Evolutionary conservation across 805 yeast genomes (phyloP).

Genomic region (Teunomyces barrocoloradensis): DNA sequence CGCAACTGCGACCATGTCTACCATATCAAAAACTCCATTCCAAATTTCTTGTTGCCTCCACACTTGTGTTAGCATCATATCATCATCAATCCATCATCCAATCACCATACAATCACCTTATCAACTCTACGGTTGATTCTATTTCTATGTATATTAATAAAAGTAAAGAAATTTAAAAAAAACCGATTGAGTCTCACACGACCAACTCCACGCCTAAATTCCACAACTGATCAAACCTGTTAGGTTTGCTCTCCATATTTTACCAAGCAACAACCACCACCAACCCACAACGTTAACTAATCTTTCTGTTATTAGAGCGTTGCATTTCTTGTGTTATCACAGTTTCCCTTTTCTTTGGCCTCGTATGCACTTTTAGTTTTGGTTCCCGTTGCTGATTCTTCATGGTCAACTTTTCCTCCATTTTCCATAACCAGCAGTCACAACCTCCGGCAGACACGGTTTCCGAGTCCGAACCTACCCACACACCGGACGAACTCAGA

Average conservation of each 20-base stretch:
- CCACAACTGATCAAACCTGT: background rate
- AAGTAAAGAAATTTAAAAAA: background rate
- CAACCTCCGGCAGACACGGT: background rate
- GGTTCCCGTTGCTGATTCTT: background rate
- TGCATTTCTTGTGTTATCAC: background rate
- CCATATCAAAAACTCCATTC: constrained; percentile 88
- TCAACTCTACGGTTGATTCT: background rate
- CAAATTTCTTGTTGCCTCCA: constrained; percentile 92
- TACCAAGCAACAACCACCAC: background rate
- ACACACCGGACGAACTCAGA: constrained; percentile 1
- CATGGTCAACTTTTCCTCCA: constrained; percentile 2
- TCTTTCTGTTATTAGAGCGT: background rate
- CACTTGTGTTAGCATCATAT: constrained; percentile 57
- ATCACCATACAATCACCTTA: background rate
- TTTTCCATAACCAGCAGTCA: constrained; percentile 2
- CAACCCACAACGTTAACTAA: background rate
- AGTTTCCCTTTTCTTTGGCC: too few relatives aligned
- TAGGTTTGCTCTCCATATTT: background rate
- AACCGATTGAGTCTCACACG: background rate
- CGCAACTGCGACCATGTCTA: constrained; percentile 82
- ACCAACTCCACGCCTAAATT: background rate
- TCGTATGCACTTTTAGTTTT: background rate
- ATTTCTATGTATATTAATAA: constrained; percentile 1
- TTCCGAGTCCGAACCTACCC: background rate
- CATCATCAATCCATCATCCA: background rate